Evolutionary conservation across 768 basidiomycete genomes (phyloP).

Genomic region (Boletus bicolor): DNA sequence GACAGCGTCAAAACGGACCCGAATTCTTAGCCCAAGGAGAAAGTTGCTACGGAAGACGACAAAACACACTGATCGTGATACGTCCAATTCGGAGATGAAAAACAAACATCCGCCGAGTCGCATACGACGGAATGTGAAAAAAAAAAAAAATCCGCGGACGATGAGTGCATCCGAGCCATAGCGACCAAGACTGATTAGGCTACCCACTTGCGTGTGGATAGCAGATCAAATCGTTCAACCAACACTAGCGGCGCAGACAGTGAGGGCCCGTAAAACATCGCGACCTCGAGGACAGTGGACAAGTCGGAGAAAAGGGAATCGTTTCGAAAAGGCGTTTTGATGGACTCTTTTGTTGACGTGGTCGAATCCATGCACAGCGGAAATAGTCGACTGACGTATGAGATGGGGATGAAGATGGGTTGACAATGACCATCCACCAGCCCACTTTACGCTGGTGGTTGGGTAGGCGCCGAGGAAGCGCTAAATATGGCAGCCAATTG

Average conservation of each 20-base stretch:
- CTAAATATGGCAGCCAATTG: constrained; percentile 22
- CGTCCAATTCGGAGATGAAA: constrained; percentile 3
- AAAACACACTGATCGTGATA: not conserved
- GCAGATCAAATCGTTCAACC: not conserved
- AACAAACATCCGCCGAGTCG: not conserved
- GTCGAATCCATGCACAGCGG: constrained; percentile 1
- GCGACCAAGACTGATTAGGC: not conserved
- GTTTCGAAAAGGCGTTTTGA: constrained; percentile 1
- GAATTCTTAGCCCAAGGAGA: not conserved
- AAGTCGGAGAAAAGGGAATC: constrained; percentile 3
- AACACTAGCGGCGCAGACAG: not conserved
- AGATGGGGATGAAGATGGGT: not conserved
- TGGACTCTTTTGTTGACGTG: not conserved
- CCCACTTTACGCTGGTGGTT: not conserved
- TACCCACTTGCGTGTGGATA: not conserved
- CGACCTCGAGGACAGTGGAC: not conserved
- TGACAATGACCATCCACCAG: not conserved
- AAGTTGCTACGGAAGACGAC: not conserved
- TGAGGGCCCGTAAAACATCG: not conserved
- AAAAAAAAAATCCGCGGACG: not conserved
- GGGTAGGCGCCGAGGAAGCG: no score
- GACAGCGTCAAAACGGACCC: not conserved
- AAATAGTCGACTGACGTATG: constrained; percentile 10
- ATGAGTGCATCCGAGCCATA: not conserved
- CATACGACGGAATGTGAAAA: not conserved